Evolutionary conservation across 2,329 filamentous ascomycete genomes (phyloP).

Genomic region (Dothistroma pini): DNA sequence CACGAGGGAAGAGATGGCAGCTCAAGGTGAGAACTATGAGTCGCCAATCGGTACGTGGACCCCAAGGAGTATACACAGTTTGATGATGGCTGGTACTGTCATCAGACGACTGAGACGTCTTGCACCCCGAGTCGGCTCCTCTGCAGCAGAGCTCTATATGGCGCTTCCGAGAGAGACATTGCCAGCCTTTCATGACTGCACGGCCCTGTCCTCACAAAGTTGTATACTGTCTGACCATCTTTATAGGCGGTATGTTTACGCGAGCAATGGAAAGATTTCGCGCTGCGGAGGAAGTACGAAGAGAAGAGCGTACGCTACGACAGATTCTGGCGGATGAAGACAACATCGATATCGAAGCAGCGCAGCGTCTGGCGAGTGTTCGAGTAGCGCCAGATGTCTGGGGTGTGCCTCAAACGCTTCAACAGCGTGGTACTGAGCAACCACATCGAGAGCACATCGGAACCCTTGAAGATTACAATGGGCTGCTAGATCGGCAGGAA

Average conservation of each 20-base stretch:
- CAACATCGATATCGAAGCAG: conserved; percentile 20
- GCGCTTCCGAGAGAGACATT: no score
- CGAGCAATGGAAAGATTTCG: conserved; percentile 44
- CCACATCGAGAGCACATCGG: conserved; percentile 11
- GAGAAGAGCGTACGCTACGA: conserved; percentile 33
- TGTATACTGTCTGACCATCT: no score
- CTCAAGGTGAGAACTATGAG: conserved; percentile 45
- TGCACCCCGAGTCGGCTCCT: no score
- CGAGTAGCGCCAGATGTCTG: conserved; percentile 29
- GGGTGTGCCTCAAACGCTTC: conserved; percentile 28
- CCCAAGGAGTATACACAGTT: no score
- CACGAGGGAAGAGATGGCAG: conserved; percentile 45
- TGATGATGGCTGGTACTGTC: no score
- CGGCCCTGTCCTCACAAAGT: no score
- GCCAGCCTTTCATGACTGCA: no score
- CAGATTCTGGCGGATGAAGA: conserved; percentile 33
- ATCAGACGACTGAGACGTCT: no score
- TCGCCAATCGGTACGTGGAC: conserved; percentile 38
- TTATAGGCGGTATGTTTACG: conserved; percentile 42
- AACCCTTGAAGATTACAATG: conserved; percentile 30
- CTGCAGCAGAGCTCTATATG: no score
- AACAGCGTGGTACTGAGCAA: background rate
- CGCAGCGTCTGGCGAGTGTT: conserved; percentile 22
- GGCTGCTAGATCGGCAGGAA: conserved; percentile 28
- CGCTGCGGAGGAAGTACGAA: conserved; percentile 39